Conservation (phyloP, 352 stramenopile genomes). For the Globisporangium perplexum region DNA sequence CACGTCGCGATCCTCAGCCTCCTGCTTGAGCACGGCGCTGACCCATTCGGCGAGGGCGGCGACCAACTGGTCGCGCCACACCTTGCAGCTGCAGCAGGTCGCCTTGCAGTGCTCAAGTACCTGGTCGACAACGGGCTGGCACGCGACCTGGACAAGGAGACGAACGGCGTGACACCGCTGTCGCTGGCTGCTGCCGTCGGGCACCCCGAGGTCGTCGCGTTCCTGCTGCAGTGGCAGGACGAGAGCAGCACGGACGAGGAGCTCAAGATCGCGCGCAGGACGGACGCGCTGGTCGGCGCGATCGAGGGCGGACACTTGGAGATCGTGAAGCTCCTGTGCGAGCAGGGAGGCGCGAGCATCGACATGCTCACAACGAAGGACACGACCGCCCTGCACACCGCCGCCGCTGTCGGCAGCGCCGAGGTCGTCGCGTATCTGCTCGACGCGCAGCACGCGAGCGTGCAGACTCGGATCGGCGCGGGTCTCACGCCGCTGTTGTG, state of each 20-base stretch:
- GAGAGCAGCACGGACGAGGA: not conserved
- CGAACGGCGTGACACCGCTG: slow-evolving; percentile 4
- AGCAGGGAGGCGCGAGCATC: slow-evolving; percentile 2
- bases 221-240: slow-evolving; percentile 4
- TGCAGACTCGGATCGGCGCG: not conserved
- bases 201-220: slow-evolving; percentile 3
- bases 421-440: slow-evolving; percentile 7
- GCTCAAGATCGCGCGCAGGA: not conserved
- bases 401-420: not conserved
- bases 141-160: slow-evolving; percentile 4
- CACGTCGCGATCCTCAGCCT: slow-evolving; percentile 14
- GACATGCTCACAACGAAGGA: slow-evolving; percentile 2
- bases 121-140: not conserved
- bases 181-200: slow-evolving; percentile 5
- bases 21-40: slow-evolving; percentile 11
- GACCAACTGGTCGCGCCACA: not conserved
- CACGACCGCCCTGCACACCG: slow-evolving; percentile 8
- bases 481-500: slow-evolving; percentile 6
- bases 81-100: slow-evolving; percentile 4
- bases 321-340: slow-evolving; percentile 2
- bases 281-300: slow-evolving; percentile 1
- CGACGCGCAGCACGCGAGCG: not conserved
- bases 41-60: not conserved
- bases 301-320: slow-evolving; percentile 3
- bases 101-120: slow-evolving; percentile 3